phyloP scores from a whole-genome alignment of 1,139 yeast species.

The Trichomonascaceae sp. region DNA sequence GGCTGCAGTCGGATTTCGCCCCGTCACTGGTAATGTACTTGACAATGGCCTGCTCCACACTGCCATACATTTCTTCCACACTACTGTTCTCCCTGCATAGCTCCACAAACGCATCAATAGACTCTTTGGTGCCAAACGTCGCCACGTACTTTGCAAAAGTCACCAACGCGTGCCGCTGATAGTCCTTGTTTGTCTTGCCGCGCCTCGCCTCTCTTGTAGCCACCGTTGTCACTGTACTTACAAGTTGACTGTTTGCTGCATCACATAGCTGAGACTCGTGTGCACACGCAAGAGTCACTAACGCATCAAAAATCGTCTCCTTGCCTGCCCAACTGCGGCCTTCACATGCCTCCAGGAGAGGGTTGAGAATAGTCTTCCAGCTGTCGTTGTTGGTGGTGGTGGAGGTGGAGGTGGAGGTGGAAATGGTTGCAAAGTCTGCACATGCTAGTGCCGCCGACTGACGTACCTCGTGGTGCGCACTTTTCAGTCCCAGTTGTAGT shows the following conservation, averaged over 20 bases:
- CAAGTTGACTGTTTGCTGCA: slow-evolving; percentile 6
- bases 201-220: slow-evolving; percentile 4
- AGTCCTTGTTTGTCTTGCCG: background rate
- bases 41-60: background rate
- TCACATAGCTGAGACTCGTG: no score
- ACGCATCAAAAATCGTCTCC: slow-evolving; percentile 57
- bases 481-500: slow-evolving; percentile 34
- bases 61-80: background rate
- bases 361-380: slow-evolving; percentile 15
- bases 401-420: background rate
- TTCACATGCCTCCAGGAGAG: slow-evolving; percentile 48
- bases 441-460: slow-evolving; percentile 43
- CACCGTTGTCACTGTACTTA: no score
- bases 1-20: background rate
- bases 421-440: background rate
- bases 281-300: slow-evolving; percentile 40
- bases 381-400: no score
- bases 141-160: background rate
- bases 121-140: background rate
- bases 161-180: background rate
- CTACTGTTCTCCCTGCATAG: background rate
- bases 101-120: background rate
- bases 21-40: background rate
- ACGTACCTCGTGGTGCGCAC: slow-evolving; percentile 51
- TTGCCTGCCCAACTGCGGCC: slow-evolving; percentile 91